Base-by-base conservation (phyloP, 371 early-diverging fungal genomes). In the Mortierella sp. region DNA sequence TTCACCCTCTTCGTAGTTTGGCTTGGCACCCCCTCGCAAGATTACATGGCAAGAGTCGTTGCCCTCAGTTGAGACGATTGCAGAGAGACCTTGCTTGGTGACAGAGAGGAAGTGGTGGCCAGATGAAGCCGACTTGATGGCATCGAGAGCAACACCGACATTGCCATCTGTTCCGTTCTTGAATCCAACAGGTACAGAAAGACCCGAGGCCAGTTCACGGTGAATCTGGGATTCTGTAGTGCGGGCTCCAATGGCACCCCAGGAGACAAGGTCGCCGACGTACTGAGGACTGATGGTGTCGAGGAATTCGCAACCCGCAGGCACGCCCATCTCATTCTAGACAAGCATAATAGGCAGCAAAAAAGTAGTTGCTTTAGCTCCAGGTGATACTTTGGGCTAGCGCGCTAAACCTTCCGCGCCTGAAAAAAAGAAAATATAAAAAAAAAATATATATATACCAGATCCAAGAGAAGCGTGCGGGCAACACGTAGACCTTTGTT, bases 231-330 rank as follows among this genome's bases (percentile, higher is more conserved):
- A 93, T 78, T 94, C 94, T 28, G 97, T 97, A 5, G 97, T 97
- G 57, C 98, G 86, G 0, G 98, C 98, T 27, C 98, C 95, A 70
- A 96, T 95, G 23, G 97, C 95, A 21, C 83, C 97, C 97, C 97
- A 98, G 41, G 93, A 87, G 71, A 95, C 91, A 37, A 95, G 82
- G 72, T 97, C 97, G 49, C 92, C 95, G 44, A 97, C 80, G 78
- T 91, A 97, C 81, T 97, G 97, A 46, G 98, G 97, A 34, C 95
- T 92, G 52, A 97, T 93, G 1, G 97, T 97, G 64, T 97, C 98
- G 27, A 97, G 81, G 65, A 96, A 89, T 73, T 97, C 98, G 62
- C 89, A 88, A 39, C 92, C 98, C 2, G 89, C 90, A 5, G 98
- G 96, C 60, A 97, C 81, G 31, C 96, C 97, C 62, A 87, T 72